Evolutionary conservation across 495 filamentous ascomycete species (phyloP).

Genomic region (Umbilicaria muhlenbergii): DNA sequence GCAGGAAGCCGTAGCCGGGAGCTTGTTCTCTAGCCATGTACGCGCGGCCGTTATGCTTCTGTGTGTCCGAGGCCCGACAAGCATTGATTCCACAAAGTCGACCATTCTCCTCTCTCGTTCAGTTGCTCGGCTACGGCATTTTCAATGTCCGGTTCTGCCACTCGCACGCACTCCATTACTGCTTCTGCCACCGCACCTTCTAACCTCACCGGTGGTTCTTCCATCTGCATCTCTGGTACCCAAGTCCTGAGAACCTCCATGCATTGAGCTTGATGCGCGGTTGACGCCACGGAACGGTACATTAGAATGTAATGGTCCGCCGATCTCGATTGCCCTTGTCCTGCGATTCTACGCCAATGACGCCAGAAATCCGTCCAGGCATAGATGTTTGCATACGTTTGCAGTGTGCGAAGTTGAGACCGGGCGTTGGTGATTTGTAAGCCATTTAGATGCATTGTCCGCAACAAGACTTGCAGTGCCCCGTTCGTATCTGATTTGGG

Average conservation of each 20-base stretch:
- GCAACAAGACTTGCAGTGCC: neutral
- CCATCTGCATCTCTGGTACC: conserved; percentile 40
- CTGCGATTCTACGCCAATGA: conserved; percentile 40
- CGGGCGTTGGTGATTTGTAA: neutral
- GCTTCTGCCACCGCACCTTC: conserved; percentile 23
- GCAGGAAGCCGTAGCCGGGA: too few species aligned
- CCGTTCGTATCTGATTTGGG: neutral
- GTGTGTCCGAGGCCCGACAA: too few species aligned
- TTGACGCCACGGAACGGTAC: conserved; percentile 34
- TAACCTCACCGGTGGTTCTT: conserved; percentile 34
- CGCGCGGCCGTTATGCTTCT: too few species aligned
- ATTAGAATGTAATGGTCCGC: conserved; percentile 38
- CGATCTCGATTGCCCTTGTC: conserved; percentile 32
- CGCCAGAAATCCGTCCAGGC: conserved; percentile 45
- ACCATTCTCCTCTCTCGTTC: conserved; percentile 10
- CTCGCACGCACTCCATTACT: conserved; percentile 32
- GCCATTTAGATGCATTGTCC: conserved; percentile 11
- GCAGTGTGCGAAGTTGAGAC: conserved; percentile 10
- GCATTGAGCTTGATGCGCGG: conserved; percentile 27
- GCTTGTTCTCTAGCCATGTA: too few species aligned
- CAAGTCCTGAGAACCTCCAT: conserved; percentile 33
- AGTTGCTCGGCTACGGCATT: conserved; percentile 8
- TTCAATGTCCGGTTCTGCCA: conserved; percentile 34
- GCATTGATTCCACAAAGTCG: conserved; percentile 20
- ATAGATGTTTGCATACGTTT: conserved; percentile 8